A percentile compares a stretch with the other conserved stretches of the same genome.
These are phyloP conservation scores for Fragosphaeria purpurea DNA, from an alignment of 2,329 filamentous ascomycete species.

Conservation along the genomic window DNA sequence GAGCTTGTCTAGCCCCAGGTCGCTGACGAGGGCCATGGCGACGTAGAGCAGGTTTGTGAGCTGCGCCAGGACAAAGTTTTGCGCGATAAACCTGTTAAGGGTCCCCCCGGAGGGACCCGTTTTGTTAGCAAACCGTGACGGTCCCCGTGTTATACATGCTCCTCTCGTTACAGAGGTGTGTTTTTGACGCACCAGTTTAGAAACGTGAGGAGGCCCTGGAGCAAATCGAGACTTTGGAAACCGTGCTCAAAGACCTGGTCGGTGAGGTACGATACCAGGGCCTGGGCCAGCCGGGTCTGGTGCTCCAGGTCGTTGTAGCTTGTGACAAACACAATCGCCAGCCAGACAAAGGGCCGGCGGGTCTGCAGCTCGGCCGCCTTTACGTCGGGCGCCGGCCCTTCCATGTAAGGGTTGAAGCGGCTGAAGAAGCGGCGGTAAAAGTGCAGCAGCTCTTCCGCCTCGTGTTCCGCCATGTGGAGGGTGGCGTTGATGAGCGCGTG, in stretches of 20 bases:
- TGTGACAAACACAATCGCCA: constrained; percentile 15
- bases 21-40: constrained; percentile 14
- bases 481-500: constrained; percentile 4
- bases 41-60: constrained; percentile 13
- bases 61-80: constrained; percentile 12
- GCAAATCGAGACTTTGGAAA: constrained; percentile 10
- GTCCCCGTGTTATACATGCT: too few relatives aligned
- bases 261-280: constrained; percentile 10
- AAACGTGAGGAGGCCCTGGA: constrained; percentile 14
- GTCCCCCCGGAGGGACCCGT: neutral
- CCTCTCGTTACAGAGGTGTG: too few relatives aligned
- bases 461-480: constrained; percentile 8
- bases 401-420: constrained; percentile 11
- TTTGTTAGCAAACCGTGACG: too few relatives aligned
- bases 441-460: constrained; percentile 12
- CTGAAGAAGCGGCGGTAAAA: constrained; percentile 12
- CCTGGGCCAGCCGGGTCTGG: constrained; percentile 10
- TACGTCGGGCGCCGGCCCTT: neutral
- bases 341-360: constrained; percentile 14
- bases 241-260: constrained; percentile 12
- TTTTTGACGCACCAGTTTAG: constrained; percentile 9
- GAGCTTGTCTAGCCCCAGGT: constrained; percentile 15
- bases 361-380: constrained; percentile 9
- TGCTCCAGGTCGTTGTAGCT: constrained; percentile 14
- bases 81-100: constrained; percentile 8